Percentiles rank a stretch among this genome's conserved stretches.
These are phyloP conservation scores for Debaryomycetaceae sp. DNA, from an alignment of 1,139 yeast species.

Conservation along the genomic window DNA sequence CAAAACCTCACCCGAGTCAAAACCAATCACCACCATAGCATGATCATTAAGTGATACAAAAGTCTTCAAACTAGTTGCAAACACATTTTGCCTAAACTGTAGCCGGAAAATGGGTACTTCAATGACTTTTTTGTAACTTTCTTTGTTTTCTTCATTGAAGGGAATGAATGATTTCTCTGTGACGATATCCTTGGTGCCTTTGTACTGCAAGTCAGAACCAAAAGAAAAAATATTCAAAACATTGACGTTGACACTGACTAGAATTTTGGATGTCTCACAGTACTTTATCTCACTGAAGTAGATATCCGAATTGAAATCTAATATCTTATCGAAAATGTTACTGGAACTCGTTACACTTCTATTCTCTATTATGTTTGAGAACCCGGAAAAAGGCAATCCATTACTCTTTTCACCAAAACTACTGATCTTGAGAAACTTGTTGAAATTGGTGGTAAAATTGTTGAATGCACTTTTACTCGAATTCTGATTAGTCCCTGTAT, in stretches of 20 bases:
- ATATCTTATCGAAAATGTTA: constrained; percentile 17
- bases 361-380: not conserved
- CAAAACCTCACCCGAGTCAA: constrained; percentile 34
- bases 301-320: constrained; percentile 22
- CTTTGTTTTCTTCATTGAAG: constrained; percentile 11
- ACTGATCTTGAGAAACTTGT: constrained; percentile 26
- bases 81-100: constrained; percentile 21
- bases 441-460: constrained; percentile 32
- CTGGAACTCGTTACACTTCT: constrained; percentile 2
- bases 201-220: constrained; percentile 20
- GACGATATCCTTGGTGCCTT: constrained; percentile 17
- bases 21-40: constrained; percentile 33
- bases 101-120: constrained; percentile 37
- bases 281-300: constrained; percentile 20
- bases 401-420: constrained; percentile 2
- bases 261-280: constrained; percentile 17
- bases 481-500: constrained; percentile 1
- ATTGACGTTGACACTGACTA: constrained; percentile 35
- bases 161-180: constrained; percentile 24
- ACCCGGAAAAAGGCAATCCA: constrained; percentile 3
- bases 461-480: constrained; percentile 28
- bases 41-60: constrained; percentile 18
- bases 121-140: constrained; percentile 18
- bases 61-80: constrained; percentile 30
- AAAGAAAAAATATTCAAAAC: constrained; percentile 36